Evolutionary conservation across 2,329 filamentous ascomycete species (phyloP).

Genomic region (Colletotrichum ledebouriae): DNA sequence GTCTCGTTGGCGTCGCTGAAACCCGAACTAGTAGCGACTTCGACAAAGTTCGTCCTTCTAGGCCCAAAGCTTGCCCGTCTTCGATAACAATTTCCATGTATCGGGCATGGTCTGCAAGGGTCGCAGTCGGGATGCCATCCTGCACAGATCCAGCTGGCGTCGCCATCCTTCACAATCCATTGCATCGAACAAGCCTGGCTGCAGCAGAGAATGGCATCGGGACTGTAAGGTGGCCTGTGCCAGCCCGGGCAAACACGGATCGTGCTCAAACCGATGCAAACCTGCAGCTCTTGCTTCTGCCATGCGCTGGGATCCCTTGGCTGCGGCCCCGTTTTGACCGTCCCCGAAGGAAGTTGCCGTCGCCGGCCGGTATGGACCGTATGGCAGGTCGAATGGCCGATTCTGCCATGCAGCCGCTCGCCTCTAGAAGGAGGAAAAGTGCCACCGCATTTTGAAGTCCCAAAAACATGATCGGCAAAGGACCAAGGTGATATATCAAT

Average conservation of each 20-base stretch:
- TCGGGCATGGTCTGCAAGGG: constrained; percentile 8
- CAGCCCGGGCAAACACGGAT: constrained; percentile 34
- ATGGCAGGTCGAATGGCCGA: constrained; percentile 22
- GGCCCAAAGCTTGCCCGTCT: constrained; percentile 19
- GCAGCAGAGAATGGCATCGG: constrained; percentile 18
- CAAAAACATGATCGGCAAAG: constrained; percentile 12
- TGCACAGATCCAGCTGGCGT: constrained; percentile 24
- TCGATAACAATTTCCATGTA: constrained; percentile 11
- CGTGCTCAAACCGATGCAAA: constrained; percentile 31
- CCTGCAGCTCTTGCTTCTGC: constrained; percentile 21
- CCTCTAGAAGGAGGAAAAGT: background rate
- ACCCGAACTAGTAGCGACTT: constrained; percentile 30
- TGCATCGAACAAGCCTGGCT: constrained; percentile 1
- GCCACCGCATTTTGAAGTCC: constrained; percentile 1
- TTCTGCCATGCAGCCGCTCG: background rate
- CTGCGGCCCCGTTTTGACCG: constrained; percentile 18
- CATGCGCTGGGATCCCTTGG: constrained; percentile 11
- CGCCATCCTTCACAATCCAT: constrained; percentile 9
- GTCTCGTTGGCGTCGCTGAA: constrained; percentile 27
- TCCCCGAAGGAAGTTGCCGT: constrained; percentile 16
- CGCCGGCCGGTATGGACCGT: constrained; percentile 11
- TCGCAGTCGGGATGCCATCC: constrained; percentile 18
- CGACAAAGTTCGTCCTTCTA: constrained; percentile 11
- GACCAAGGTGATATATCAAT: background rate
- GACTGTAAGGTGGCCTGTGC: constrained; percentile 28